Conservation (phyloP, 192 early-diverging fungal genomes). For the Helicostylum pulchrum region DNA sequence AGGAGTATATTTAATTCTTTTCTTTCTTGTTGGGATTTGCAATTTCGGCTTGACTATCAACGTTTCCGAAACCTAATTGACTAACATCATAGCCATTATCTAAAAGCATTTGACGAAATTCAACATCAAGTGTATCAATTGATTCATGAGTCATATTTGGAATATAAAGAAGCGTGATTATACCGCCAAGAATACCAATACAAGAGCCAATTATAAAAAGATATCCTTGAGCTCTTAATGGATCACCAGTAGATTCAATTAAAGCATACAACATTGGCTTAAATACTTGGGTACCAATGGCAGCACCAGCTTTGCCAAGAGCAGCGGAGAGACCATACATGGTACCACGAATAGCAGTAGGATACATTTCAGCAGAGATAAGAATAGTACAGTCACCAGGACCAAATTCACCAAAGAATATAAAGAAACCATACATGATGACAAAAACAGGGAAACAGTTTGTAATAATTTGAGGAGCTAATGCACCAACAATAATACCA, state of each 20-base stretch:
- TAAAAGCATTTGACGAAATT: conserved; percentile 44
- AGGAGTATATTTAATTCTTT: no score
- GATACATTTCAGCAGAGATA: conserved; percentile 50
- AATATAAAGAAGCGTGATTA: conserved; percentile 43
- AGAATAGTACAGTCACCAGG: conserved; percentile 50
- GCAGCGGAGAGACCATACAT: conserved; percentile 52
- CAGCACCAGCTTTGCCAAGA: conserved; percentile 41
- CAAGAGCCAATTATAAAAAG: conserved; percentile 45
- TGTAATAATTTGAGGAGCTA: conserved; percentile 33
- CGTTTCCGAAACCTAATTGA: conserved; percentile 19
- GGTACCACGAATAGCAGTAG: conserved; percentile 50
- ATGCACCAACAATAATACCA: conserved; percentile 42
- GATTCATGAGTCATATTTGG: conserved; percentile 46
- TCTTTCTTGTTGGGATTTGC: neutral
- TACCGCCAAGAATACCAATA: conserved; percentile 46
- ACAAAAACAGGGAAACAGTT: conserved; percentile 47
- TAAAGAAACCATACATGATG: conserved; percentile 53
- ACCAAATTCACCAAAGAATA: conserved; percentile 53
- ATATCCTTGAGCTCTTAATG: conserved; percentile 33
- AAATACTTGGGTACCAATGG: conserved; percentile 46
- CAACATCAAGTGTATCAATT: conserved; percentile 44
- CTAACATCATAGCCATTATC: conserved; percentile 44
- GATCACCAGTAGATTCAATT: conserved; percentile 25
- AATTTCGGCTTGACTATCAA: neutral
- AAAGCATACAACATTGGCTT: conserved; percentile 38